Conservation (phyloP, 345 rosid species). For the Abelmoschus esculentus region DNA sequence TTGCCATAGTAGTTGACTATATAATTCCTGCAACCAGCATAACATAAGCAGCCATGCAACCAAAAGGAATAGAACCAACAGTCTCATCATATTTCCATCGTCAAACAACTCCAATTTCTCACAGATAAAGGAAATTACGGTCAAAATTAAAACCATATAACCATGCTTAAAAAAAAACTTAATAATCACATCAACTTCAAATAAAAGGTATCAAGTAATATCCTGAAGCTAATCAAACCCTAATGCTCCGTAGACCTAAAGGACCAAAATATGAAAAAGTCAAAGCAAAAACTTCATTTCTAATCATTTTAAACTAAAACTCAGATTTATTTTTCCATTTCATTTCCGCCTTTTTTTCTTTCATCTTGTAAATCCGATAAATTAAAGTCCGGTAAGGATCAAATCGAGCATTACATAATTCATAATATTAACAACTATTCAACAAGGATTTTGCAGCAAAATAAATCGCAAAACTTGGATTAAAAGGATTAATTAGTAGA, state of each 20-base stretch:
- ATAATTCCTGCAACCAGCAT: slow-evolving; percentile 2
- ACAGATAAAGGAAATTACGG: background rate
- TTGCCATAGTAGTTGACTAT: slow-evolving; percentile 39
- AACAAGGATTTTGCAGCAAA: background rate
- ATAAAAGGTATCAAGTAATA: background rate
- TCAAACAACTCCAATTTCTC: background rate
- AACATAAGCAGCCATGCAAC: background rate
- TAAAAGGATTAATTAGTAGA: background rate
- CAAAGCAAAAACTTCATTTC: background rate
- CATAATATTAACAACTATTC: background rate
- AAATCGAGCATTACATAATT: background rate
- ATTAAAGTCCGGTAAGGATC: background rate
- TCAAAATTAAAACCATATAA: background rate
- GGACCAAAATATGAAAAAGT: background rate
- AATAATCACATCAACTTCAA: background rate
- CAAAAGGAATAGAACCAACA: background rate
- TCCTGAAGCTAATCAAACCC: background rate
- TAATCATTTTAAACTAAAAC: background rate
- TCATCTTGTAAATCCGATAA: background rate
- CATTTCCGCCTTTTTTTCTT: background rate
- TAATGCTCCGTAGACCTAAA: background rate
- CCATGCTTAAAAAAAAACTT: background rate
- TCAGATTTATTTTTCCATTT: background rate
- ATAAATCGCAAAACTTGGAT: background rate
- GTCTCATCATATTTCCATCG: background rate